Base-by-base conservation (phyloP, 371 early-diverging fungal species). In the Cokeromyces recurvatus region DNA sequence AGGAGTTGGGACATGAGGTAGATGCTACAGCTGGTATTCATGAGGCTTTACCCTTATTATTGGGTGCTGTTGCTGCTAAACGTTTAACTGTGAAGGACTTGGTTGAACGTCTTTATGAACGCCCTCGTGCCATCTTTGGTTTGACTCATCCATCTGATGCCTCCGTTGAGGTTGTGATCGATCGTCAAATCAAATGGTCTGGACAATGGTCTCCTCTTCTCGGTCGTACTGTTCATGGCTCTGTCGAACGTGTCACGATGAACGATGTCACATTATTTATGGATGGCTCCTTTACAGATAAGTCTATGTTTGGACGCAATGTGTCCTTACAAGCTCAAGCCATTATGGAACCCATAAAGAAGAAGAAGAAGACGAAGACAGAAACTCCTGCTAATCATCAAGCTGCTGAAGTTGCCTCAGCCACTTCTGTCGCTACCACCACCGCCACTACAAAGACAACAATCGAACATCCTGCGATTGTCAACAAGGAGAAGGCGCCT, bases 41-140 rank as follows among this genome's bases (percentile, higher is more conserved):
- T 44, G 85, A 89, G 52, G 81, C 87, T 12, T 66, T 94, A 46
- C 87, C 93, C 12, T 68, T 92, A 16, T 71, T 97, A 51, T 64
- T 92, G 60, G 82, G 86, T 45, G 95, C 94, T 34, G 91, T 90
- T 23, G 61, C 81, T 43, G 81, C 88, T 49, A 89, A 90, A 25
- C 81, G 83, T 39, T 67, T 97, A 46, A 80, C 85, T n/a, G 53
- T 92, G 20, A 78, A 86, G 15, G 94, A 93, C 53, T 69, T 97
- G 34, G 62, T 76, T 20, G 68, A 77, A 35, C 78, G 87, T 31
- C 55, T 94, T 41, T 81, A 89, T 66, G 81, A 79, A 17, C 91
- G 92, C 65, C 98, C 98, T 15, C 76, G 81, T 47, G 70, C 78
- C 35, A 94, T 97, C 78, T 91, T 97, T 66, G 86, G 86, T 25